Percentiles rank a stretch among this genome's conserved stretches.
These are phyloP conservation scores for Botryotinia globosa DNA, from an alignment of 2,329 filamentous ascomycete genomes.

Conservation along the genomic window DNA sequence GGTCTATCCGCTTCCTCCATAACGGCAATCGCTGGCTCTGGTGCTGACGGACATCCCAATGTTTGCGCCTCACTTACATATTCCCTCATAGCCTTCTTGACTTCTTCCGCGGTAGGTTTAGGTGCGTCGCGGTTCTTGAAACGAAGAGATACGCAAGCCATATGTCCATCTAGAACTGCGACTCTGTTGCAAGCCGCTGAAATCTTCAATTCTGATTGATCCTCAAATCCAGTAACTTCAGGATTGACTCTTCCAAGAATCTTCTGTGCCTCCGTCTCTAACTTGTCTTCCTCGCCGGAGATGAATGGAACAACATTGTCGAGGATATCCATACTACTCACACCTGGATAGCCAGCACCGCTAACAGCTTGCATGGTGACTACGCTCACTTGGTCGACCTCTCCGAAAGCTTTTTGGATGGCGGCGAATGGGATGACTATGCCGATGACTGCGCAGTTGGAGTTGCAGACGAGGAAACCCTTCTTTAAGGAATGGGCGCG, in stretches of 20 bases:
- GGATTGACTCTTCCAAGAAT: slow-evolving; percentile 77
- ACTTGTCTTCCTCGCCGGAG: slow-evolving; percentile 90
- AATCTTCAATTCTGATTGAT: slow-evolving; percentile 72
- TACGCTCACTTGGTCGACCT: slow-evolving; percentile 71
- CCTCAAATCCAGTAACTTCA: slow-evolving; percentile 69
- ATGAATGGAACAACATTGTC: slow-evolving; percentile 97
- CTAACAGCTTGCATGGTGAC: slow-evolving; percentile 95
- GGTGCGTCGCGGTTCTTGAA: slow-evolving; percentile 67
- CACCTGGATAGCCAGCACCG: slow-evolving; percentile 85
- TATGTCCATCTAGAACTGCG: slow-evolving; percentile 92
- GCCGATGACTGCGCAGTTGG: slow-evolving; percentile 95
- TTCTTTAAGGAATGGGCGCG: slow-evolving; percentile 68
- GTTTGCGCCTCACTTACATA: slow-evolving; percentile 81
- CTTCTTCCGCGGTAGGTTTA: slow-evolving; percentile 69
- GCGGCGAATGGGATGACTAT: slow-evolving; percentile 93
- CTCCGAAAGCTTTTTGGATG: slow-evolving; percentile 80
- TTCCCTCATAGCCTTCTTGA: slow-evolving; percentile 73
- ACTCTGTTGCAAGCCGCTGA: slow-evolving; percentile 91
- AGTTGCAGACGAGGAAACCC: slow-evolving; percentile 96
- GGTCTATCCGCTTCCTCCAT: slow-evolving; percentile 88
- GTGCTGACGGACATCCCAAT: slow-evolving; percentile 84
- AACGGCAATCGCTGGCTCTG: slow-evolving; percentile 75
- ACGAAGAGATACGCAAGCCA: slow-evolving; percentile 83
- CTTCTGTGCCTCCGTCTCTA: slow-evolving; percentile 92
- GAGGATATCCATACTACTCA: slow-evolving; percentile 90